Percentiles rank a stretch among this genome's conserved stretches.
Evolutionary conservation across 192 early-diverging fungal genomes (phyloP).

Genomic region (Physocladia obscura): DNA sequence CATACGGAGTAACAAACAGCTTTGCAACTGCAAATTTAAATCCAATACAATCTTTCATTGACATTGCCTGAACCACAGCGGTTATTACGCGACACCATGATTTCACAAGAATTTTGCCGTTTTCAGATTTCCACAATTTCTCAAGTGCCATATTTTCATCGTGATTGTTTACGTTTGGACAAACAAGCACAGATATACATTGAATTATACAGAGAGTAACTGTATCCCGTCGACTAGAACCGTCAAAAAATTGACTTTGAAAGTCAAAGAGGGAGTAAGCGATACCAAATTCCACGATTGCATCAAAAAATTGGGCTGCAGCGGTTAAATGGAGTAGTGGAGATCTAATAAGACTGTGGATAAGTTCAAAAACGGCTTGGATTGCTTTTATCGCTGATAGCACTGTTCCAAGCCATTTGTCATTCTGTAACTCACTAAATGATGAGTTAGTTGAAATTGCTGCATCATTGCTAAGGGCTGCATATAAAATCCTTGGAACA

Average conservation of each 20-base stretch:
- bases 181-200: neutral
- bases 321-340: too few species aligned
- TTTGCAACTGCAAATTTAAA: too few species aligned
- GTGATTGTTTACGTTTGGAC: neutral
- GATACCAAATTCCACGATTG: conserved; percentile 7
- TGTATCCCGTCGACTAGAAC: neutral
- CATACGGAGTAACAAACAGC: too few species aligned
- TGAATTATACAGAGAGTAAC: neutral
- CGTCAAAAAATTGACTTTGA: conserved; percentile 6
- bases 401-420: conserved; percentile 15
- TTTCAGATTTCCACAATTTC: neutral
- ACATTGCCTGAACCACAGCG: too few species aligned
- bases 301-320: neutral
- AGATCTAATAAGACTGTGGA: neutral
- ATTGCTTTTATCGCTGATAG: neutral
- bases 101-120: neutral
- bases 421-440: neutral
- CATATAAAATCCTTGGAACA: conserved; percentile 1
- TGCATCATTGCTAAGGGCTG: neutral
- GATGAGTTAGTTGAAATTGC: neutral
- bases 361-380: neutral
- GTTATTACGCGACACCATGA: too few species aligned
- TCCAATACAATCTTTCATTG: too few species aligned
- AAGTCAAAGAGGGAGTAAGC: conserved; percentile 3
- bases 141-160: neutral